These are phyloP conservation scores for Leptosphaerulina australis DNA, from an alignment of 2,329 filamentous ascomycete genomes.

Conservation along the genomic window DNA sequence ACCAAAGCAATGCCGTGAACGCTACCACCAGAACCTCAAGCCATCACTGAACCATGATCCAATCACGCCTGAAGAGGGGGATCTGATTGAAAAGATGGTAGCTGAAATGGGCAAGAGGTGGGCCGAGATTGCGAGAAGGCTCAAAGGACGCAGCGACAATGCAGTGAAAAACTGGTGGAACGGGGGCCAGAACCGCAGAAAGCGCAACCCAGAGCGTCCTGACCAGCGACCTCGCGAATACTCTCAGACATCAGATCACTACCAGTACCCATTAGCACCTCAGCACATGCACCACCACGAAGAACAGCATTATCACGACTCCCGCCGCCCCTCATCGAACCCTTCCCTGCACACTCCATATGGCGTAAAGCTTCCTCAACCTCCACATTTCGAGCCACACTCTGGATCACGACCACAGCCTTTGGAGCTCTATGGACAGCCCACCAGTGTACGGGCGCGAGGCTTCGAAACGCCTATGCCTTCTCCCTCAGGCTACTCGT, in stretches of 20 bases:
- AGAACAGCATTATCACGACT: conserved; percentile 38
- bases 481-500: conserved; percentile 67
- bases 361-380: conserved; percentile 42
- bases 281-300: conserved; percentile 34
- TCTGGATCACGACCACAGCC: conserved; percentile 42
- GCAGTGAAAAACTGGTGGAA: conserved; percentile 99
- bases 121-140: conserved; percentile 86
- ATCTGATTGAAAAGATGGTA: conserved; percentile 78
- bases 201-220: conserved; percentile 49
- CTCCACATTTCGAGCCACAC: conserved; percentile 41
- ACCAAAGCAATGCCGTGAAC: conserved; percentile 93
- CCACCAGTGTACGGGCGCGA: conserved; percentile 33
- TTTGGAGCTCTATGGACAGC: conserved; percentile 38
- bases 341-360: conserved; percentile 36
- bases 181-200: conserved; percentile 82
- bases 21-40: conserved; percentile 91
- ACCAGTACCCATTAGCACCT: conserved; percentile 36
- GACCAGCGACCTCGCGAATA: conserved; percentile 36
- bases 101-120: conserved; percentile 81
- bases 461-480: conserved; percentile 63
- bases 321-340: conserved; percentile 39
- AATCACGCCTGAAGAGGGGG: conserved; percentile 76
- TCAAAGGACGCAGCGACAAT: conserved; percentile 89
- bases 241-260: conserved; percentile 42
- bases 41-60: conserved; percentile 80